Evolutionary conservation across 1,284 basidiomycete species (phyloP).

Genomic region (Austropuccinia psidii): DNA sequence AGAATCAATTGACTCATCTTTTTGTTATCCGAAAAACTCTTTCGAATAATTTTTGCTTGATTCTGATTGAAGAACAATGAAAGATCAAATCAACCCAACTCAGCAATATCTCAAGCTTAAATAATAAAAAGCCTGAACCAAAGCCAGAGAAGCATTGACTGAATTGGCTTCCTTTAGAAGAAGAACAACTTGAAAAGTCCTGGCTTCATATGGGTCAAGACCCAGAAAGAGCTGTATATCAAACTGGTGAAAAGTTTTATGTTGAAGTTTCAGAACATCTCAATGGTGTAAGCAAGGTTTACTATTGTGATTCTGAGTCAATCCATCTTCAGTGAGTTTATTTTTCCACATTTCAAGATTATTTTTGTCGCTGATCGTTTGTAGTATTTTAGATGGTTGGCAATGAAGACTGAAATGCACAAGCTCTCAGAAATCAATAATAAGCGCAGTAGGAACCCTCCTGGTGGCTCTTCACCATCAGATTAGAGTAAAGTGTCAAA

Average conservation of each 20-base stretch:
- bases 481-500: background rate
- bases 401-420: background rate
- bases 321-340: background rate
- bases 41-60: too few relatives aligned
- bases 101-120: too few relatives aligned
- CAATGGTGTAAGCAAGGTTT: background rate
- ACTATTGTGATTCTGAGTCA: background rate
- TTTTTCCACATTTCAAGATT: too few relatives aligned
- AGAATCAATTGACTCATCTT: too few relatives aligned
- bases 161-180: conserved; percentile 6
- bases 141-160: too few relatives aligned
- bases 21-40: too few relatives aligned
- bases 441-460: background rate
- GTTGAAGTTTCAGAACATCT: background rate
- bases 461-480: background rate
- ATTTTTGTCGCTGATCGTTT: too few relatives aligned
- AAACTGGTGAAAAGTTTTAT: background rate
- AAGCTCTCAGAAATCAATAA: background rate
- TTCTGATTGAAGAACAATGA: too few relatives aligned
- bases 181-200: background rate
- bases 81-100: too few relatives aligned
- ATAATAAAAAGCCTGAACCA: too few relatives aligned
- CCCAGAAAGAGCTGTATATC: background rate
- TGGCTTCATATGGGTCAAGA: background rate
- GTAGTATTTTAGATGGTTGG: background rate